Evolutionary conservation across 805 yeast species (phyloP), one percentile per base, ranked within the genome.

Genomic region (Vanderwaltozyma polyspora): DNA sequence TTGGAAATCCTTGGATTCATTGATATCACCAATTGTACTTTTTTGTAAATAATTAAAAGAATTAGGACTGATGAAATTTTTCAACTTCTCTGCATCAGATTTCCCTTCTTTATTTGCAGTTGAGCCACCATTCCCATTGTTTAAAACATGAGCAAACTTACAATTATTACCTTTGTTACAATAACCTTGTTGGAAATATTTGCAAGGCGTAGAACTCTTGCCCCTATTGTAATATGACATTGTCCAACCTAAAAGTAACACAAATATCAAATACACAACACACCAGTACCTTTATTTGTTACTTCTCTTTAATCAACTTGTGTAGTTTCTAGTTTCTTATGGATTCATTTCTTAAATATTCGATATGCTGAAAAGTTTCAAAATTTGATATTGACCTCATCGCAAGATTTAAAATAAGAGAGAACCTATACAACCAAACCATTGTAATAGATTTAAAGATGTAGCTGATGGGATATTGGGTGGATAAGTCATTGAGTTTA

Each of bases 161-260:
- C 76, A 70, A 18, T 51, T 51, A 27, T 48, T 51, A 0, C 76
- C 75, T 19, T 59, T 61, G 15, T 53, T 52, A 41, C 76, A 70
- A 33, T 41, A 41, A 30, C 67, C 68, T 36, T 62, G 63, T 34
- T 60, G 66, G 37, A 48, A 69, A 40, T 49, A 70, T 36, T 57
- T 66, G 44, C 74, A 70, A 1, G 67, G 68, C 3, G 54, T 52
- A 36, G 48, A 53, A 24, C 34, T 45, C 6, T 37, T 35, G 11
- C 41, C 42, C 27, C 36, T 34, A 21, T 35, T 33, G 15, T 33
- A 32, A 19, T 33, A 19, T 11, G 36, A 34, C 36, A 34, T 34
- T n/a, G n/a, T n/a, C 24, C 11, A 8, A 22, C 24, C 24, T 9
- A 22, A 22, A 22, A 9, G 8, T n/a, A n/a, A n/a, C n/a, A n/a